phyloP scores from a whole-genome alignment of 139 green algal species.

The Raphidocelis subcapitata region DNA sequence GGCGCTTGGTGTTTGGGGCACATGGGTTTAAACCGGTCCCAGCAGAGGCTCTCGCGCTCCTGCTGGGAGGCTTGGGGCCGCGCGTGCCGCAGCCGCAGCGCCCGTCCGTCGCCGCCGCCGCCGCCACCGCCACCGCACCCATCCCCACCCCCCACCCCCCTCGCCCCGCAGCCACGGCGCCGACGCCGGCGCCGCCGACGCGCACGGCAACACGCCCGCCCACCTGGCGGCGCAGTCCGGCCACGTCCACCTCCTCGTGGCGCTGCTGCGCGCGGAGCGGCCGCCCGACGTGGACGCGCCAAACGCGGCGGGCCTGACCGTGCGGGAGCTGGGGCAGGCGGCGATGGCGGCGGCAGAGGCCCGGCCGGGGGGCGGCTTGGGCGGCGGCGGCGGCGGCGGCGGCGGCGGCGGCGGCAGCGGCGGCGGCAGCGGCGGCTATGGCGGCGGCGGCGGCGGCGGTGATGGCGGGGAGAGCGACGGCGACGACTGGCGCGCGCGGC shows the following conservation, averaged over 20 bases:
- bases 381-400: constrained; percentile 1
- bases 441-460: not conserved
- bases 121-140: no score
- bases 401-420: not conserved
- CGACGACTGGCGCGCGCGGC: constrained; percentile 3
- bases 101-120: no score
- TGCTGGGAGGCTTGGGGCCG: no score
- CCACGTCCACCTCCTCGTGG: constrained; percentile 37
- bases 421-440: not conserved
- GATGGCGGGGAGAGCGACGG: constrained; percentile 7
- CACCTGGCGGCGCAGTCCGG: constrained; percentile 46
- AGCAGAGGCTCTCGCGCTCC: no score
- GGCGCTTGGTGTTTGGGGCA: no score
- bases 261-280: constrained; percentile 30
- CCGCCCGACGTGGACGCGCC: constrained; percentile 26
- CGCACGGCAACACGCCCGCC: constrained; percentile 46
- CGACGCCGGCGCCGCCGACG: constrained; percentile 30
- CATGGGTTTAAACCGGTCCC: no score
- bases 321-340: constrained; percentile 21
- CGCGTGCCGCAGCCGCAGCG: no score
- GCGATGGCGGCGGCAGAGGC: constrained; percentile 14
- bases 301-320: constrained; percentile 29
- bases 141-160: no score
- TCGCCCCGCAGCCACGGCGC: constrained; percentile 16
- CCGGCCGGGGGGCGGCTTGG: no score